phyloP scores from a whole-genome alignment of 139 green algal genomes.

The Haematococcus sp. region DNA sequence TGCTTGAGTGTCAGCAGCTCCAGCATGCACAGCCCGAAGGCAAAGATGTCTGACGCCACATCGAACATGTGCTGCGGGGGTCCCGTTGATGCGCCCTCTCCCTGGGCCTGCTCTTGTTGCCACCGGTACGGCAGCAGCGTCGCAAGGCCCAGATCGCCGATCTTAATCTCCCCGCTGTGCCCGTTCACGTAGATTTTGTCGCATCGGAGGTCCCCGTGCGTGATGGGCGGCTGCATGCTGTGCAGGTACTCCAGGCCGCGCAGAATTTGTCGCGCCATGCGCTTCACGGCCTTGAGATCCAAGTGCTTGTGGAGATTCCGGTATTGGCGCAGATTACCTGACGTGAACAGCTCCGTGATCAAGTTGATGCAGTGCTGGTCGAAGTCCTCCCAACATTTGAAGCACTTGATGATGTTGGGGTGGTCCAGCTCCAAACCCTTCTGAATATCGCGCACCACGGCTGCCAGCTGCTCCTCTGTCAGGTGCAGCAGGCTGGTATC shows the following conservation, averaged over 20 bases:
- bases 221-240: slow-evolving; percentile 81
- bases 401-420: slow-evolving; percentile 87
- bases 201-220: slow-evolving; percentile 95
- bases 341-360: slow-evolving; percentile 94
- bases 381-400: slow-evolving; percentile 76
- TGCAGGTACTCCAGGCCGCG: slow-evolving; percentile 88
- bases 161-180: slow-evolving; percentile 91
- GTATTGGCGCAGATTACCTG: slow-evolving; percentile 86
- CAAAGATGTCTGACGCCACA: slow-evolving; percentile 87
- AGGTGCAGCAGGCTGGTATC: slow-evolving; percentile 47
- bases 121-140: slow-evolving; percentile 78
- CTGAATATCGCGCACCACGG: slow-evolving; percentile 73
- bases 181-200: slow-evolving; percentile 96
- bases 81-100: too few species aligned
- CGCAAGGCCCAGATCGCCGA: slow-evolving; percentile 87
- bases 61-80: slow-evolving; percentile 10
- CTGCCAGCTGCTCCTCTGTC: slow-evolving; percentile 61
- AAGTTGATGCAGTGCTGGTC: slow-evolving; percentile 81
- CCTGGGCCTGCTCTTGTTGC: slow-evolving; percentile 23
- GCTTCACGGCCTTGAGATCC: slow-evolving; percentile 88
- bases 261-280: slow-evolving; percentile 85
- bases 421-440: slow-evolving; percentile 82
- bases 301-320: slow-evolving; percentile 77
- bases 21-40: slow-evolving; percentile 95
- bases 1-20: slow-evolving; percentile 90